Conservation (phyloP, 306 rosid genomes). For the Lathyrus tuberosus region DNA sequence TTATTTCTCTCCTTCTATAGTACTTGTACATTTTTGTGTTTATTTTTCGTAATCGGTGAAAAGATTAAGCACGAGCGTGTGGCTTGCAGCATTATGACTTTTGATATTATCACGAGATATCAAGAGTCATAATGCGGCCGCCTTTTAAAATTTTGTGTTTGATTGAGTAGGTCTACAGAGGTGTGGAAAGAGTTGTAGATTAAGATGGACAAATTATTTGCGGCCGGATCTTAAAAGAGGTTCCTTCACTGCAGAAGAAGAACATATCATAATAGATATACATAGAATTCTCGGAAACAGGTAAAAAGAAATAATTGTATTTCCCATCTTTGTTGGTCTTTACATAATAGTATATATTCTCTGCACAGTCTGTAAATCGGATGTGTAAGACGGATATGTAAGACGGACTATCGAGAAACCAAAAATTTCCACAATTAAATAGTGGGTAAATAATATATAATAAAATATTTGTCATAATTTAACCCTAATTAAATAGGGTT, state of each 20-base stretch:
- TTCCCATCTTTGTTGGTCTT: no score
- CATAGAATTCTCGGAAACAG: constrained; percentile 88
- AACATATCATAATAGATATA: constrained; percentile 71
- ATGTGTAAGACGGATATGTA: no score
- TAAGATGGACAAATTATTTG: constrained; percentile 86
- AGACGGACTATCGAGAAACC: no score
- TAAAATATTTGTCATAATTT: no score
- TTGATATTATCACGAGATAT: neutral
- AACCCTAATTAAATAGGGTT: no score
- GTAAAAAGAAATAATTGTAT: constrained; percentile 17
- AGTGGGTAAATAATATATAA: no score
- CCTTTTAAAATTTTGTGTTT: no score
- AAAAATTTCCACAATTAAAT: no score
- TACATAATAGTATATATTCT: no score
- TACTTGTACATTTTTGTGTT: neutral
- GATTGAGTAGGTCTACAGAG: constrained; percentile 63
- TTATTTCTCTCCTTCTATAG: constrained; percentile 7
- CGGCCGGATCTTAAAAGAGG: constrained; percentile 90
- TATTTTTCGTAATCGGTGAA: neutral
- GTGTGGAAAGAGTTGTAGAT: constrained; percentile 90
- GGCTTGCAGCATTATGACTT: neutral
- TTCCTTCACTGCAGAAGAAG: constrained; percentile 72
- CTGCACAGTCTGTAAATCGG: no score
- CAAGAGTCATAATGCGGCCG: neutral
- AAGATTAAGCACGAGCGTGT: neutral